phyloP scores from a whole-genome alignment of 2,329 filamentous ascomycete genomes.

The Alternaria arborescens region DNA sequence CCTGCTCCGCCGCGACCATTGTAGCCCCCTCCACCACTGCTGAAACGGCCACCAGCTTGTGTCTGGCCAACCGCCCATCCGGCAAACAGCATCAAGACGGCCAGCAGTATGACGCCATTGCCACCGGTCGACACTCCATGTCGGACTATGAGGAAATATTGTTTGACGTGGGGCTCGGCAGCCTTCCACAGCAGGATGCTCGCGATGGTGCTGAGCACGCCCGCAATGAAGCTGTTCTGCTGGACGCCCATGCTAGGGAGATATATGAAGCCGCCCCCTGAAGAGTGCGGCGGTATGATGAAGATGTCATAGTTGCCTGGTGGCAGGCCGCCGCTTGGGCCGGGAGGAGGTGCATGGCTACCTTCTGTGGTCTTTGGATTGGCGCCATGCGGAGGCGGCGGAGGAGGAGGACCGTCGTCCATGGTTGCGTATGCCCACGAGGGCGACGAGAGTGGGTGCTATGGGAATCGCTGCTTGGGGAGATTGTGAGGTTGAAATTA shows the following conservation, averaged over 20 bases:
- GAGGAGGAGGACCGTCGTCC: conserved; percentile 68
- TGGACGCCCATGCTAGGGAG: conserved; percentile 88
- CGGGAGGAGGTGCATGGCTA: conserved; percentile 32
- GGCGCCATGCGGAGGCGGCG: conserved; percentile 85
- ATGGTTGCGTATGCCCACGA: conserved; percentile 41
- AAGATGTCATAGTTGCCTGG: conserved; percentile 97
- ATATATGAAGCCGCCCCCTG: conserved; percentile 90
- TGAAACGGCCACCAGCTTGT: conserved; percentile 60
- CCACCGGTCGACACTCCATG: conserved; percentile 66
- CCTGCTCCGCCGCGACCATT: conserved; percentile 45
- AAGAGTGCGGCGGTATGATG: conserved; percentile 90
- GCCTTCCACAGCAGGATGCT: conserved; percentile 76
- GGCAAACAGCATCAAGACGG: conserved; percentile 76
- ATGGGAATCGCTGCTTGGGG: conserved; percentile 22
- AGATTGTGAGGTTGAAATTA: background rate
- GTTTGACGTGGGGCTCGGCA: conserved; percentile 75
- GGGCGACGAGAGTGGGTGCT: conserved; percentile 29
- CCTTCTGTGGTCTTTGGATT: conserved; percentile 68
- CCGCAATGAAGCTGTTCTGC: conserved; percentile 89
- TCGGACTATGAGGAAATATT: conserved; percentile 76
- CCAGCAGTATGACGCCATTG: conserved; percentile 74
- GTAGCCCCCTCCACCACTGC: conserved; percentile 36
- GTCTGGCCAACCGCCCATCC: conserved; percentile 80
- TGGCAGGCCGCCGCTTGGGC: conserved; percentile 68
- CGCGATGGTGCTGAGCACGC: conserved; percentile 79